A percentile compares a stretch with the other conserved stretches of the same genome.
phyloP scores from a whole-genome alignment of 768 basidiomycete species.

The Amanita fuliginea region DNA sequence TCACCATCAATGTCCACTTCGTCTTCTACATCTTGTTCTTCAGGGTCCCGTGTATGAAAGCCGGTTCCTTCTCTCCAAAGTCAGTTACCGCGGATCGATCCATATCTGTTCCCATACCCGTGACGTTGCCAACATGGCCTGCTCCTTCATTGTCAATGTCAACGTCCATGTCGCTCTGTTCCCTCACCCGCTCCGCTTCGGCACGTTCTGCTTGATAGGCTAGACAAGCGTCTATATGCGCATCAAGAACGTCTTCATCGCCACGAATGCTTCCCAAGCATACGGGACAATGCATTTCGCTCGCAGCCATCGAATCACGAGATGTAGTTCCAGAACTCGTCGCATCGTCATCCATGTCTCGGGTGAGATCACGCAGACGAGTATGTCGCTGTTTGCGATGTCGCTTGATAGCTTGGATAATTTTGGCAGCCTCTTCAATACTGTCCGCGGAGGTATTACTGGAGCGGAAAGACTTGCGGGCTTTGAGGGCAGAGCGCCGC shows the following conservation, averaged over 20 bases:
- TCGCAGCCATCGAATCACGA: conserved; percentile 17
- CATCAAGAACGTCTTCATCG: conserved; percentile 63
- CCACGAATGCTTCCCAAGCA: conserved; percentile 48
- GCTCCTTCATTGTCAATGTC: conserved; percentile 19
- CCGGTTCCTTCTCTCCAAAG: conserved; percentile 43
- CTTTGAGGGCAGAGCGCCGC: conserved; percentile 27
- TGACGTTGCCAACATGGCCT: conserved; percentile 36
- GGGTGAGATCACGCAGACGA: conserved; percentile 57
- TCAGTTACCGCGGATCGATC: not conserved
- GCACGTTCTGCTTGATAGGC: conserved; percentile 34
- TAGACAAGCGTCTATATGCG: conserved; percentile 76
- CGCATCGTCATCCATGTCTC: conserved; percentile 43
- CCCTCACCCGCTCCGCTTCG: conserved; percentile 9
- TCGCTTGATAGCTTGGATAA: conserved; percentile 51
- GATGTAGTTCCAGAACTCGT: conserved; percentile 18
- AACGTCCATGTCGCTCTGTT: conserved; percentile 17
- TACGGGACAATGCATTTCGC: conserved; percentile 56
- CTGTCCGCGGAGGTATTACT: conserved; percentile 14
- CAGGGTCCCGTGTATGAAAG: conserved; percentile 50
- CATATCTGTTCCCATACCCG: conserved; percentile 23
- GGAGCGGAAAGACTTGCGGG: conserved; percentile 26
- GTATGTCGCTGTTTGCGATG: conserved; percentile 58
- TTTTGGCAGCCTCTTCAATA: conserved; percentile 35
- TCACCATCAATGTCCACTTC: conserved; percentile 77
- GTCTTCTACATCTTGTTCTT: conserved; percentile 61